phyloP scores from a whole-genome alignment of 176 grass and related monocot species.

The Aegilops sharonensis region DNA sequence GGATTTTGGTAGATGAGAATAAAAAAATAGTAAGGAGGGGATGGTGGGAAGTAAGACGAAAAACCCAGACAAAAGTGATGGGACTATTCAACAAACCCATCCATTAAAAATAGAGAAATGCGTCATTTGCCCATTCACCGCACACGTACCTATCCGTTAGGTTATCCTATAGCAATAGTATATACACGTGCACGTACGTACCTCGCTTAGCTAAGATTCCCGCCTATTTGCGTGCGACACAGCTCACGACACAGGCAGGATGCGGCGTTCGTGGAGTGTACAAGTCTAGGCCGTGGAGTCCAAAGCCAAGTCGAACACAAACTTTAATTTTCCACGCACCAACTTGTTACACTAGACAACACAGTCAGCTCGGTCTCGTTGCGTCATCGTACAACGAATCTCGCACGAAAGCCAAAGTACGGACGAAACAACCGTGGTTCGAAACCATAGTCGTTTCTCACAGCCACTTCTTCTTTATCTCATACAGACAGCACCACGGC shows the following conservation, averaged over 20 bases:
- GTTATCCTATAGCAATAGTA: not conserved
- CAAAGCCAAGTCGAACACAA: slow-evolving; percentile 19
- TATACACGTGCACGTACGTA: not conserved
- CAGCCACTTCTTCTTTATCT: not conserved
- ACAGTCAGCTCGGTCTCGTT: not conserved
- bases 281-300: not conserved
- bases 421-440: not conserved
- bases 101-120: too few relatives aligned
- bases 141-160: not conserved
- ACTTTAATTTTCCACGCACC: not conserved
- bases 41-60: too few relatives aligned
- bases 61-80: too few relatives aligned
- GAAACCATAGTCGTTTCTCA: not conserved
- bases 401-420: not conserved
- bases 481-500: not conserved
- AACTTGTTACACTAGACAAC: not conserved
- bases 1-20: too few relatives aligned
- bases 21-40: too few relatives aligned
- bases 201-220: not conserved
- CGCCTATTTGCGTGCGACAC: not conserved
- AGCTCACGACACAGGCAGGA: not conserved
- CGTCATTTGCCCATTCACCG: not conserved
- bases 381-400: slow-evolving; percentile 17
- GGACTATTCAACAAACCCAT: too few relatives aligned
- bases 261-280: not conserved